Evolutionary conservation across 495 filamentous ascomycete species (phyloP).

Genomic region (Bryoglossum gracile): DNA sequence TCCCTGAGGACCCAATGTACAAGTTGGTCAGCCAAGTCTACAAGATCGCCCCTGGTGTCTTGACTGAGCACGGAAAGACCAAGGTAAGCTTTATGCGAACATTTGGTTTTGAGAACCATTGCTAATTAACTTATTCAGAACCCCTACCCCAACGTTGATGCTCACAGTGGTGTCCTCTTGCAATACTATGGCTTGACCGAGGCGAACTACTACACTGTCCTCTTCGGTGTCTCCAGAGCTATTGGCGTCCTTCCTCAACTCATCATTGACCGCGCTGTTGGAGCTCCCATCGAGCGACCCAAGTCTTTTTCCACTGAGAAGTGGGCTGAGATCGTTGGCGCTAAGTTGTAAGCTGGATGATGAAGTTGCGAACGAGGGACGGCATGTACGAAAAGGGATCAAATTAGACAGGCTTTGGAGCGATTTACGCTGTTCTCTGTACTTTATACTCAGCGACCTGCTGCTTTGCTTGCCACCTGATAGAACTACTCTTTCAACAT

Average conservation of each 20-base stretch:
- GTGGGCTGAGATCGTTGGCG: constrained; percentile 87
- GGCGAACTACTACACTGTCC: constrained; percentile 98
- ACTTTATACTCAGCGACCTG: constrained; percentile 24
- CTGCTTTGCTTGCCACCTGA: constrained; percentile 18
- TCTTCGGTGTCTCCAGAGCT: constrained; percentile 96
- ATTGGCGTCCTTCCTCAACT: constrained; percentile 97
- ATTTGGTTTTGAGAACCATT: no score
- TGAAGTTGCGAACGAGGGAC: not conserved
- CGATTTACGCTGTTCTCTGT: constrained; percentile 20
- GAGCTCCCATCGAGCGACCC: constrained; percentile 75
- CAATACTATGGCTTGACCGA: constrained; percentile 99
- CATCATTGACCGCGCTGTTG: constrained; percentile 98
- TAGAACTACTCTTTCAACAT: constrained; percentile 9
- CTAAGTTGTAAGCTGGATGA: constrained; percentile 64
- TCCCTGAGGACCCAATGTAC: constrained; percentile 84
- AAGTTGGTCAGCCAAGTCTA: constrained; percentile 98
- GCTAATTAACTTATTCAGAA: constrained; percentile 44
- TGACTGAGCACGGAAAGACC: constrained; percentile 99
- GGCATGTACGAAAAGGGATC: constrained; percentile 20
- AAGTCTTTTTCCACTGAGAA: constrained; percentile 98
- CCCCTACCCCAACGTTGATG: constrained; percentile 63
- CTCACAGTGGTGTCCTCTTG: constrained; percentile 94
- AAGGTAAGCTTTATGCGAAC: no score
- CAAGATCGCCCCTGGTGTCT: constrained; percentile 96
- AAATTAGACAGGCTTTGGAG: constrained; percentile 19